Evolutionary conservation across 768 basidiomycete species (phyloP).

Genomic region (Tulasnella sp.): DNA sequence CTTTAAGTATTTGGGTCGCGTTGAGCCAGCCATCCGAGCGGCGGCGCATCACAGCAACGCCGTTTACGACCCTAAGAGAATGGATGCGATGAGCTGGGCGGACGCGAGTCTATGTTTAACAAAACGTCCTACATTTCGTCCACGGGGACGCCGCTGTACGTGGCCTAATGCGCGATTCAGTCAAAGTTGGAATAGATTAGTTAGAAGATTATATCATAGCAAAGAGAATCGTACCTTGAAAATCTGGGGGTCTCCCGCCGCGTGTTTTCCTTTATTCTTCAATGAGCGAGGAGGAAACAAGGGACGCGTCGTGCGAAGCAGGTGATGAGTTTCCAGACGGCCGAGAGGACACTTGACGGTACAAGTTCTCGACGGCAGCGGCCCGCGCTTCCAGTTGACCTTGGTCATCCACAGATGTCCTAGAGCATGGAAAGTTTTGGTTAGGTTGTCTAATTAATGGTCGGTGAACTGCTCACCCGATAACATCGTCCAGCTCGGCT

Average conservation of each 20-base stretch:
- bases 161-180: constrained; percentile 44
- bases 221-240: too few relatives aligned
- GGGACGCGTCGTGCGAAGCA: not conserved
- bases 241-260: constrained; percentile 51
- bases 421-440: not conserved
- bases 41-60: constrained; percentile 96
- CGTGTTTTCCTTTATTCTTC: constrained; percentile 13
- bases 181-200: too few relatives aligned
- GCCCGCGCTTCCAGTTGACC: not conserved
- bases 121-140: constrained; percentile 73
- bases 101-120: not conserved
- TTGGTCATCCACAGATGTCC: not conserved
- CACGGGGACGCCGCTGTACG: too few relatives aligned
- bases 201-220: too few relatives aligned
- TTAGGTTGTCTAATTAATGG: not conserved
- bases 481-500: not conserved
- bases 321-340: too few relatives aligned
- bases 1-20: constrained; percentile 98
- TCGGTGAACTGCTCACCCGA: not conserved
- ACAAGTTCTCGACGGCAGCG: not conserved
- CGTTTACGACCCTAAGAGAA: constrained; percentile 75
- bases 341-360: too few relatives aligned
- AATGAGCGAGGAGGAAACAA: not conserved
- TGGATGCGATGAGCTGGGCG: constrained; percentile 38
- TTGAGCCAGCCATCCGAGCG: constrained; percentile 96